Evolutionary conservation across 306 rosid genomes (phyloP).

Genomic region (Carpinus viminea): DNA sequence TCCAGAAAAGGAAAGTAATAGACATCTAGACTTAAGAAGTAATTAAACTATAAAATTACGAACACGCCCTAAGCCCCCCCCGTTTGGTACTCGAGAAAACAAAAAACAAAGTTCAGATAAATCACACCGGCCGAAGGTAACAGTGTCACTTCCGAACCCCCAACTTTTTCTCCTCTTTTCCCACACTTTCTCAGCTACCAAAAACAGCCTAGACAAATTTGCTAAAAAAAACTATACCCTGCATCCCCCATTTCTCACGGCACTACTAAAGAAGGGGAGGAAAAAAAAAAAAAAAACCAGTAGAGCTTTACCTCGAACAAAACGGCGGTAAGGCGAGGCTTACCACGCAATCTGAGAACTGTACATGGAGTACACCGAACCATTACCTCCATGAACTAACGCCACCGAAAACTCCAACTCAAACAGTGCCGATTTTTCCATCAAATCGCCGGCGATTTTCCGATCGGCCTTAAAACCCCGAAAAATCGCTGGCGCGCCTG

Average conservation of each 20-base stretch:
- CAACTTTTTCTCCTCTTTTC: conserved; percentile 17
- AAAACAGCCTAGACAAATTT: conserved; percentile 2
- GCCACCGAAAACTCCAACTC: conserved; percentile 29
- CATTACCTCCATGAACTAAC: conserved; percentile 60
- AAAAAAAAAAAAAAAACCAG: not conserved
- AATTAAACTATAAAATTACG: not conserved
- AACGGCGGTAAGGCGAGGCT: conserved; percentile 46
- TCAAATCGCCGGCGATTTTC: conserved; percentile 63
- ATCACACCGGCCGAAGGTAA: conserved; percentile 10
- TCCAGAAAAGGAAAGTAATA: conserved; percentile 8
- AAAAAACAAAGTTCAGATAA: conserved; percentile 5
- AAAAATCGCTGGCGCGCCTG: conserved; percentile 38
- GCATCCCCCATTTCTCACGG: conserved; percentile 19
- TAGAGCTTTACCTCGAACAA: conserved; percentile 61
- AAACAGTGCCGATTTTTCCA: conserved; percentile 50
- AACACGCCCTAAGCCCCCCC: conserved; percentile 30
- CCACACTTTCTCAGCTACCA: conserved; percentile 29
- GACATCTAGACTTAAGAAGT: conserved; percentile 5
- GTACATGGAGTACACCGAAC: conserved; percentile 50
- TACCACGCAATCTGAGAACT: conserved; percentile 48
- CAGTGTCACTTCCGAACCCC: conserved; percentile 3
- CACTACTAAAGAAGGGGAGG: not conserved
- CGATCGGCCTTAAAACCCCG: conserved; percentile 52
- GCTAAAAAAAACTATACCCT: conserved; percentile 29
- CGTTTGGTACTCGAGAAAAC: conserved; percentile 14